Percentiles rank a stretch among this genome's conserved stretches.
Conservation (phyloP, 164 flowering plant genomes). For the Tinospora cordifolia region DNA sequence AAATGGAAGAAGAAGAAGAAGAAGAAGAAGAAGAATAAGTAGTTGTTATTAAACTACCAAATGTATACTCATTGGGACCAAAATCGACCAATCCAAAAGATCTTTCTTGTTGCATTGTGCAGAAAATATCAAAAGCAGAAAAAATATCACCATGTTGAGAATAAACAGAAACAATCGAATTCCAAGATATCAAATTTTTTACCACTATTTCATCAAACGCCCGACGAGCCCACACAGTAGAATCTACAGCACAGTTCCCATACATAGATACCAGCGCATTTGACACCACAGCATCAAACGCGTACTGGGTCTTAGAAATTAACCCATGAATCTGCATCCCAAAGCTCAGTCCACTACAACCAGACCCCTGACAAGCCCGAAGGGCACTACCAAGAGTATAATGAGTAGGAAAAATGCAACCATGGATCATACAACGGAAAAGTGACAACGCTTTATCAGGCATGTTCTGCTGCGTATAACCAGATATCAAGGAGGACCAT, state of each 20-base stretch:
- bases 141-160: conserved; percentile 45
- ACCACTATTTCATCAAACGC: conserved; percentile 53
- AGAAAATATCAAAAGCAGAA: conserved; percentile 46
- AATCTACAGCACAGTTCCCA: conserved; percentile 35
- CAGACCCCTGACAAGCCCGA: conserved; percentile 60
- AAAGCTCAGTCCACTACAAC: conserved; percentile 24
- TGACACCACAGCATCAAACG: conserved; percentile 38
- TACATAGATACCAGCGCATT: conserved; percentile 80
- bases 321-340: conserved; percentile 72
- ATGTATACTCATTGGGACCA: conserved; percentile 67
- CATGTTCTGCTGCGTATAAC: conserved; percentile 40
- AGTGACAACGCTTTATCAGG: conserved; percentile 40
- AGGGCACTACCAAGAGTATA: conserved; percentile 62
- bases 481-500: conserved; percentile 78
- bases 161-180: conserved; percentile 68
- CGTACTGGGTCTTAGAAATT: conserved; percentile 35
- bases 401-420: conserved; percentile 40
- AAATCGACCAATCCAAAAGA: conserved; percentile 18
- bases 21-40: conserved; percentile 28
- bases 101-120: conserved; percentile 48
- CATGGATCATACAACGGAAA: conserved; percentile 43
- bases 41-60: conserved; percentile 64
- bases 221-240: conserved; percentile 28
- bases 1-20: conserved; percentile 16
- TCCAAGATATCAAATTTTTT: conserved; percentile 64